Evolutionary conservation across 1,284 basidiomycete genomes (phyloP), one percentile per base, ranked within the genome.

Genomic region (Cystobasidium slooffiae): DNA sequence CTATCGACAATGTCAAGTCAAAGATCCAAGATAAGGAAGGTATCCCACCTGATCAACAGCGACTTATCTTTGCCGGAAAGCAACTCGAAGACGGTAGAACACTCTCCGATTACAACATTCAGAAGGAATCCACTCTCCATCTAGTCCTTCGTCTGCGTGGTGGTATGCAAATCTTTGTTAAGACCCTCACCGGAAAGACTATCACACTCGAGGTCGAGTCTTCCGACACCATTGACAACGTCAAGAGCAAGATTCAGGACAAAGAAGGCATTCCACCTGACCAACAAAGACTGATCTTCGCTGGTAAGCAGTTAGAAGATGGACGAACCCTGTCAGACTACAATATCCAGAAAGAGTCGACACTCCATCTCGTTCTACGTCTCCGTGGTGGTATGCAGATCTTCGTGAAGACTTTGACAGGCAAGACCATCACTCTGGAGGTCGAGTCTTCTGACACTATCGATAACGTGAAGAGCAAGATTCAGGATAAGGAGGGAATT

Each of bases 11-110:
- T 79, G 86, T 87, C 24, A 75, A 77, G 75, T 75, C 76, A 69
- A 82, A 84, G 84, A 86, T 87, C 81, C 85, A 85, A 81, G 85
- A 85, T 82, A 85, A 85, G 83, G 85, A 86, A 82, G 85, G 78
- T 12, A 75, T 61, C 24, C 93, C 93, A 77, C 92, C 92, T 77
- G 92, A 94, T 85, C 93, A 94, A 84, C 93, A 95, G 83, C 91
- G 93, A 81, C 87, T 94, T 79, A 95, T 95, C 85, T 95, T 95
- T 79, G 70, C 84, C 49, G 83, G 83, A 58, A 84, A 84, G 79
- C 84, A 84, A 79, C 80, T 84, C 51, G 83, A 83, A 74, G 83
- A 84, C 72, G 83, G 84, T 49, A 79, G 84, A 82, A 80, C 87
- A 72, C 83, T 83, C 20, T 80, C 80, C 49, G 82, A 83, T 77